These are phyloP conservation scores for Fraxinus velutina DNA, from an alignment of 305 asterid species.

Conservation along the genomic window DNA sequence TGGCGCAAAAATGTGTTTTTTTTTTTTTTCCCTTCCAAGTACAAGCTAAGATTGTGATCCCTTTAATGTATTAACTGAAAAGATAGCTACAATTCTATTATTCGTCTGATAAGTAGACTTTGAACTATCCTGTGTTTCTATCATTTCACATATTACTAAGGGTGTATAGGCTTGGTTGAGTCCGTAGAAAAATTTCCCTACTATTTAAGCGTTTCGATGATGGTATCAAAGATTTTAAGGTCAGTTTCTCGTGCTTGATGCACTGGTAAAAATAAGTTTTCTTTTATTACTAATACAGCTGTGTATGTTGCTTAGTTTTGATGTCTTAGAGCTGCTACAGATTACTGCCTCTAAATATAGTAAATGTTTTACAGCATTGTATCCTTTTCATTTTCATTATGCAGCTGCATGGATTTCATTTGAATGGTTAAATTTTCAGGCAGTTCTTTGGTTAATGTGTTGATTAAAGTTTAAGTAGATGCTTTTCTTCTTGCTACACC, in stretches of 20 bases:
- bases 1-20: not conserved
- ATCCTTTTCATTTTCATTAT: not conserved
- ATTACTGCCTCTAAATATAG: not conserved
- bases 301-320: not conserved
- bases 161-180: not conserved
- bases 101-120: not conserved
- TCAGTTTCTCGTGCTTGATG: not conserved
- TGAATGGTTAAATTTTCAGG: not conserved
- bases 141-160: not conserved
- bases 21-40: not conserved
- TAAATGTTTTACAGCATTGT: not conserved
- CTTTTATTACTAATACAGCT: not conserved
- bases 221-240: not conserved
- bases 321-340: not conserved
- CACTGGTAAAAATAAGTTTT: not conserved
- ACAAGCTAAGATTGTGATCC: not conserved
- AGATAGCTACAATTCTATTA: not conserved
- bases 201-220: not conserved
- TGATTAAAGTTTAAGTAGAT: not conserved
- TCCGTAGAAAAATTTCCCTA: not conserved
- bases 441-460: not conserved
- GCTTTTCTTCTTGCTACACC: not conserved
- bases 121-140: not conserved
- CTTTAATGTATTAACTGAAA: not conserved
- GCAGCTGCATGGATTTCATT: not conserved